Evolutionary conservation across 805 yeast genomes (phyloP), one percentile per base, ranked within the genome.

Genomic region (Clavispora fructus): DNA sequence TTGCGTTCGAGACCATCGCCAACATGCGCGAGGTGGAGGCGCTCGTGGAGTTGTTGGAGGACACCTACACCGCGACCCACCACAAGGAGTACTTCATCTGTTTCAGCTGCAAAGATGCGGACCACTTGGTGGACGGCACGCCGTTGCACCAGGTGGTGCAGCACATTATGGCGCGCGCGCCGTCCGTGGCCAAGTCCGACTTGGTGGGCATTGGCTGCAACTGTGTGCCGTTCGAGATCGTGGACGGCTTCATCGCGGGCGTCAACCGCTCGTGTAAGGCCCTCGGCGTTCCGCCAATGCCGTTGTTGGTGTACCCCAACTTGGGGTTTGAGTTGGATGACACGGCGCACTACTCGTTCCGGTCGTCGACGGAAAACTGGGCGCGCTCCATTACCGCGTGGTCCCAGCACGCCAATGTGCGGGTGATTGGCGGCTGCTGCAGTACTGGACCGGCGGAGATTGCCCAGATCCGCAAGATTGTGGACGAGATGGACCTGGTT

Each of bases 1-100:
- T 87, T 19, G 83, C 80, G 0, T 69, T 85, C 47, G 96, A 87
- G 60, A 87, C 96, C 0, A 73, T 87, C 13, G 94, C 95, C 2
- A 77, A 73, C 41, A 59, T 77, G 16, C 57, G 57, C 35, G 96
- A 87, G 62, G 56, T 83, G 33, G 66, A 73, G 54, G 79, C 74
- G 1, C 57, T 85, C 9, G 51, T 77, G 9, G 60, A 69, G 23
- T 50, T 80, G 49, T 48, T 79, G 56, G 63, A 60, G 19, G 58
- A 54, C 19, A 43, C 68, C 12, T 53, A 56, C 32, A 40, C 55
- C n/a, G 42, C 47, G 7, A 44, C 51, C 1, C 31, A 43, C 29
- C 45, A 42, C 2, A 71, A 74, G 47, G 76, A 77, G 13, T 79
- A 72, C 50, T 80, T 73, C 62, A 49, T 77, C 19, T 62, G 75